phyloP scores from a whole-genome alignment of 768 basidiomycete species.

The Infundibulicybe gibba region DNA sequence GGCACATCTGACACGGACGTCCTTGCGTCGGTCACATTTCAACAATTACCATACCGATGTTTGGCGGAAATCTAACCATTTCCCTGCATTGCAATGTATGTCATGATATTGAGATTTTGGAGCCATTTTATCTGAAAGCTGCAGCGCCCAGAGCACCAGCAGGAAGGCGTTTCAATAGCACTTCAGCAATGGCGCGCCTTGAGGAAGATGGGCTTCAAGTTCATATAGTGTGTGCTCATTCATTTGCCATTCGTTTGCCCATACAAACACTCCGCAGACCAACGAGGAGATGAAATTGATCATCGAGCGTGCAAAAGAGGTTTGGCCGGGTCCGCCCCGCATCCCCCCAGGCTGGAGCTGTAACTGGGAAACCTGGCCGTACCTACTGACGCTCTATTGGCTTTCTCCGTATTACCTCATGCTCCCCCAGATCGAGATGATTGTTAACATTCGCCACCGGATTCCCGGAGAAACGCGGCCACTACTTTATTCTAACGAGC shows the following conservation, averaged over 20 bases:
- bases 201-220: too few relatives aligned
- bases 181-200: too few relatives aligned
- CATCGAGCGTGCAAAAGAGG: slow-evolving; percentile 12
- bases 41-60: too few relatives aligned
- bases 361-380: slow-evolving; percentile 22
- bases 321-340: slow-evolving; percentile 19
- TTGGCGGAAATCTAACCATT: too few relatives aligned
- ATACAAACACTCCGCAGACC: neutral
- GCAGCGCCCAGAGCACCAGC: too few relatives aligned
- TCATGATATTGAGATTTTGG: too few relatives aligned
- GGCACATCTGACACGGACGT: too few relatives aligned
- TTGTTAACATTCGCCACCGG: slow-evolving; percentile 25
- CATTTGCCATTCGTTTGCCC: neutral
- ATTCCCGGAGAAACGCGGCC: slow-evolving; percentile 28
- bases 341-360: slow-evolving; percentile 26
- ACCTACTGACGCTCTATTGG: slow-evolving; percentile 28
- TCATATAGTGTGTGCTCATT: too few relatives aligned
- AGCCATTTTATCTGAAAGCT: too few relatives aligned
- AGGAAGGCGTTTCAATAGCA: too few relatives aligned
- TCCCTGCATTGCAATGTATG: too few relatives aligned
- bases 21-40: too few relatives aligned
- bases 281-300: slow-evolving; percentile 3
- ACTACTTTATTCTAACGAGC: slow-evolving; percentile 21
- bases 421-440: slow-evolving; percentile 31
- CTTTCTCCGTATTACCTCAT: slow-evolving; percentile 29